Base-by-base conservation (phyloP, 768 basidiomycete genomes). In the Pholiota molesta region DNA sequence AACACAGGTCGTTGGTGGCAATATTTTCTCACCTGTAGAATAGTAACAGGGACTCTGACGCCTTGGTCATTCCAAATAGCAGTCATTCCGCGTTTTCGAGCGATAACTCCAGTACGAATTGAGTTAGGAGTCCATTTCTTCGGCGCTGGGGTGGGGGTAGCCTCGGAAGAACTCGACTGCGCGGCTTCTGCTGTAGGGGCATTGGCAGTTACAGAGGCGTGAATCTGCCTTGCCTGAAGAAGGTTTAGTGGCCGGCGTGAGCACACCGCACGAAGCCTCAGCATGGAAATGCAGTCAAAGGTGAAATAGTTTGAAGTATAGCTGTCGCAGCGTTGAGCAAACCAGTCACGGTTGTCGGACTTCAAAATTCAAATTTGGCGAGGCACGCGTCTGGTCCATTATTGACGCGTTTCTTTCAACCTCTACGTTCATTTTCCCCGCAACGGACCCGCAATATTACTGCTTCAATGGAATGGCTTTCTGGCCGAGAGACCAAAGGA, bases 1-100 rank as follows among this genome's bases (percentile, higher is more conserved):
- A 52, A 19, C 16, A 8, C 19, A 2, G 31, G 23, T 21, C 13
- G 3, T 6, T 16, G 21, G n/a, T 17, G 19, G 29, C n/a, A 31
- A 16, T 33, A 39, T 16, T 51, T 57, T 69, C 83, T 65, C 66
- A 95, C 97, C 84, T 99, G 95, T 42, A 99, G 85, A 52, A 99
- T 88, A 0, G 97, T 99, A 29, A 97, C 94, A 1, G 97, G 97
- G 66, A 91, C 81, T 53, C 92, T 83, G 37, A 86, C 87, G 26
- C 97, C 97, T 61, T 94, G 89, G 72, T 91, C 85, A 71, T 95
- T 92, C 93, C 94, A 99, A 70, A 99, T 78, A 14, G 86, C 86
- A 10, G 93, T 91, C 97, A 99, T 99, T 49, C 97, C 97, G 59
- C 94, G 87, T 80, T 99, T 99, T 61, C 90, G 85, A 26, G 95